Evolutionary conservation across 1,284 basidiomycete genomes (phyloP), one percentile per base, ranked within the genome.

Genomic region (Psilocybe mexicana): DNA sequence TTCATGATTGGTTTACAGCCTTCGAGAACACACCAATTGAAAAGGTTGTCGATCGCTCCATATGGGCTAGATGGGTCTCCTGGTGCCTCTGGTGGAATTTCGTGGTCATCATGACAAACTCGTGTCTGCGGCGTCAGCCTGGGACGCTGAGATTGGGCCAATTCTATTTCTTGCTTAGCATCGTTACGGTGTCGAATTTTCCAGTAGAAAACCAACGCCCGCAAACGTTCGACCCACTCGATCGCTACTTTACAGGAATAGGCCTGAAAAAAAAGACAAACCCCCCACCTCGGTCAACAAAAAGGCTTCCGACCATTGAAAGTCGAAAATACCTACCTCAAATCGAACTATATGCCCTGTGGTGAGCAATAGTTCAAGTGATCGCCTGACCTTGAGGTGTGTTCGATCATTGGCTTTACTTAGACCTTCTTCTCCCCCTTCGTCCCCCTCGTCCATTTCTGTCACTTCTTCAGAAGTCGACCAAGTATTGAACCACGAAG

Each of bases 1-100:
- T 85, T 86, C 38, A 86, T 70, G 54, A 94, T 85, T 6, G 89
- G 80, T 58, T 84, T 82, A 65, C 93, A 95, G 6, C 83, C 84
- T 43, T 88, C 82, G 60, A 94, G 68, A 3, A 85, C 76, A 69
- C 92, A 95, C 93, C 91, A 93, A 64, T 88, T 88, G 77, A 90
- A 93, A 52, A 92, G 72, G 6, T 79, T 76, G 54, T 81, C 77
- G 51, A 92, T 71, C 26, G 84, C 81, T 2, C 85, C 80, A 38
- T 85, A 73, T 7, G 82, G 75, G 6, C 76, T 74, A 26, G 82
- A 80, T 23, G 78, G 73, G 65, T 85, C 80, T 1, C 76, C 72
- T 1, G 81, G 79, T 4, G 77, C 70, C 62, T 84, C 82, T 14
- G 80, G 79, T 23, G 79, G 73, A 24, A 69, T 61, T 26, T 79